These are phyloP conservation scores for Babesia ovis DNA, from an alignment of 169 alveolate genomes.

Conservation along the genomic window DNA sequence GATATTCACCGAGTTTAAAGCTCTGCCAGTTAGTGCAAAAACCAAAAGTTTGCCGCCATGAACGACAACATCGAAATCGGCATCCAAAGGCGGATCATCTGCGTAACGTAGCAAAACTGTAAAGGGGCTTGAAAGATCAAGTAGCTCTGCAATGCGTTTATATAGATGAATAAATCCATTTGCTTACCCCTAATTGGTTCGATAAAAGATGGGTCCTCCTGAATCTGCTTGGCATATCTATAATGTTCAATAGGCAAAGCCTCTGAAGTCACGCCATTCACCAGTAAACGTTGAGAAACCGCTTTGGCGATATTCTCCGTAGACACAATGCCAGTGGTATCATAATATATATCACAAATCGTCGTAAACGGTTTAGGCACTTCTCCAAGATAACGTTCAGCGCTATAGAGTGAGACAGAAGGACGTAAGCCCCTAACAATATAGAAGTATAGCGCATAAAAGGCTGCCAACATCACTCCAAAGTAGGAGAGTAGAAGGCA, in stretches of 20 bases:
- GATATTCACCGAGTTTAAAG: not conserved
- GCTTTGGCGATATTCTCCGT: slow-evolving; percentile 4
- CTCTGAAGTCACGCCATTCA: slow-evolving; percentile 1
- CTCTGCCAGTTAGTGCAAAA: slow-evolving; percentile 1
- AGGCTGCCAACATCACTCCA: slow-evolving; percentile 14
- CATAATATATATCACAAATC: slow-evolving; percentile 16
- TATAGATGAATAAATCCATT: not conserved
- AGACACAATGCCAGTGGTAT: not conserved
- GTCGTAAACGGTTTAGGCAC: slow-evolving; percentile 13
- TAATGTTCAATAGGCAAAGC: not conserved
- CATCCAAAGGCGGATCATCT: not conserved
- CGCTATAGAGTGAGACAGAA: slow-evolving; percentile 1
- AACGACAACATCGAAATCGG: slow-evolving; percentile 28
- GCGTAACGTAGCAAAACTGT: slow-evolving; percentile 11
- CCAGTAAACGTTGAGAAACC: not conserved
- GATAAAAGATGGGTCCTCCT: not conserved
- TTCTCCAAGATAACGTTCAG: not conserved
- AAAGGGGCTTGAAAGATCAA: slow-evolving; percentile 17
- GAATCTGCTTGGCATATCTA: not conserved
- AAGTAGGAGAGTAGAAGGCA: slow-evolving; percentile 28
- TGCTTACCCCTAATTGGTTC: slow-evolving; percentile 13
- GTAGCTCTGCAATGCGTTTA: slow-evolving; percentile 6
- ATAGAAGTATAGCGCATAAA: slow-evolving; percentile 30
- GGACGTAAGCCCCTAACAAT: slow-evolving; percentile 10
- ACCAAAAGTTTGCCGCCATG: slow-evolving; percentile 41